These are phyloP conservation scores for Termitomyces sp. DNA, from an alignment of 768 basidiomycete species.

Conservation along the genomic window DNA sequence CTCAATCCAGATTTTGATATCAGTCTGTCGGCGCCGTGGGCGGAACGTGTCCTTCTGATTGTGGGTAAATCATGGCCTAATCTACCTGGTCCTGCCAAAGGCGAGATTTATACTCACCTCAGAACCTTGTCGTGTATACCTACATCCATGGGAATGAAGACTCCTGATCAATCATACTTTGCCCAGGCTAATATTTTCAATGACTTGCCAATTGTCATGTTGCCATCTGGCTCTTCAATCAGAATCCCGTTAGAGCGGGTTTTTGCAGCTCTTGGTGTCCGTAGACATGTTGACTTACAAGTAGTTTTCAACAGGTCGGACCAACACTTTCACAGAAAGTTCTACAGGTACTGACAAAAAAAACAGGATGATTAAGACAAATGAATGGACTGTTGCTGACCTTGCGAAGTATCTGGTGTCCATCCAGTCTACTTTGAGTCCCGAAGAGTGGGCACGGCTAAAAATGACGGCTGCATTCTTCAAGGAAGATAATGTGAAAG, in stretches of 20 bases:
- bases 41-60: slow-evolving; percentile 69
- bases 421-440: slow-evolving; percentile 51
- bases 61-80: slow-evolving; percentile 71
- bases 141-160: slow-evolving; percentile 66
- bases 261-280: slow-evolving; percentile 70
- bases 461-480: slow-evolving; percentile 77
- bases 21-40: slow-evolving; percentile 59
- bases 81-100: slow-evolving; percentile 41
- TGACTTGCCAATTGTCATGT: slow-evolving; percentile 76
- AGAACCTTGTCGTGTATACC: slow-evolving; percentile 57
- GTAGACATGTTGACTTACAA: slow-evolving; percentile 89
- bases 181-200: slow-evolving; percentile 80
- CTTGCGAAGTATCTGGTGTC: slow-evolving; percentile 84
- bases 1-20: slow-evolving; percentile 53
- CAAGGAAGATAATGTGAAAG: slow-evolving; percentile 43
- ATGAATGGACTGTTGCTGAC: slow-evolving; percentile 84
- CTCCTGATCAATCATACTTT: slow-evolving; percentile 76
- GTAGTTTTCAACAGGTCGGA: slow-evolving; percentile 82
- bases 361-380: slow-evolving; percentile 78
- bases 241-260: slow-evolving; percentile 72
- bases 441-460: slow-evolving; percentile 42
- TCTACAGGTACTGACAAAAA: background rate
- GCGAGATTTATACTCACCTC: slow-evolving; percentile 42
- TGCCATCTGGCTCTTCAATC: slow-evolving; percentile 57
- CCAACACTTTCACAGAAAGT: background rate